Conservation (phyloP, 2,329 filamentous ascomycete species). For the Fusarium kyushuense region DNA sequence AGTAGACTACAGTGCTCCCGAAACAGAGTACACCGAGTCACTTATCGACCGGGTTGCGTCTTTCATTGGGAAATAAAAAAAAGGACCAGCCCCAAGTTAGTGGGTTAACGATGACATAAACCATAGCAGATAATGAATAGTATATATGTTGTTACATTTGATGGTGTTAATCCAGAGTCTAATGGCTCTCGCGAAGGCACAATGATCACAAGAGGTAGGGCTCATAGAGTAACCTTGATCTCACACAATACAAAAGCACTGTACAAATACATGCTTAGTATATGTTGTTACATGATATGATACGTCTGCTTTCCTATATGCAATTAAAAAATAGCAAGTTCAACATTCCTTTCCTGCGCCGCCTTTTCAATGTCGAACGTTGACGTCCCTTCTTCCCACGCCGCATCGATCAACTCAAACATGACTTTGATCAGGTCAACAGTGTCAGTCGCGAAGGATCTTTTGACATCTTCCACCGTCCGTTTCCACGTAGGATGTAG, state of each 20-base stretch:
- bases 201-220: too few relatives aligned
- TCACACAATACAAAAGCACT: too few relatives aligned
- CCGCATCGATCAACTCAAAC: conserved; percentile 37
- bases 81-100: too few relatives aligned
- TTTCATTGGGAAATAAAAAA: conserved; percentile 11
- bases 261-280: too few relatives aligned
- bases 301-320: neutral
- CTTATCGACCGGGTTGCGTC: conserved; percentile 46
- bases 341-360: conserved; percentile 16
- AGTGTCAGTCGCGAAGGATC: conserved; percentile 18
- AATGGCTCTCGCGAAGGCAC: too few relatives aligned
- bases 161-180: too few relatives aligned
- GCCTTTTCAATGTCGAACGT: conserved; percentile 39
- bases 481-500: conserved; percentile 32
- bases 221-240: too few relatives aligned
- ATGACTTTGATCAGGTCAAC: conserved; percentile 30
- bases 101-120: neutral
- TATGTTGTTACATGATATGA: neutral
- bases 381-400: conserved; percentile 38
- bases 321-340: conserved; percentile 37
- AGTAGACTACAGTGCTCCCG: conserved; percentile 63
- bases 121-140: neutral
- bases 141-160: neutral
- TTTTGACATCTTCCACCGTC: conserved; percentile 34
- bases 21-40: conserved; percentile 36